A percentile compares a stretch with the other conserved stretches of the same genome.
phyloP scores from a whole-genome alignment of 768 basidiomycete species.

The Boletus rubropictus region DNA sequence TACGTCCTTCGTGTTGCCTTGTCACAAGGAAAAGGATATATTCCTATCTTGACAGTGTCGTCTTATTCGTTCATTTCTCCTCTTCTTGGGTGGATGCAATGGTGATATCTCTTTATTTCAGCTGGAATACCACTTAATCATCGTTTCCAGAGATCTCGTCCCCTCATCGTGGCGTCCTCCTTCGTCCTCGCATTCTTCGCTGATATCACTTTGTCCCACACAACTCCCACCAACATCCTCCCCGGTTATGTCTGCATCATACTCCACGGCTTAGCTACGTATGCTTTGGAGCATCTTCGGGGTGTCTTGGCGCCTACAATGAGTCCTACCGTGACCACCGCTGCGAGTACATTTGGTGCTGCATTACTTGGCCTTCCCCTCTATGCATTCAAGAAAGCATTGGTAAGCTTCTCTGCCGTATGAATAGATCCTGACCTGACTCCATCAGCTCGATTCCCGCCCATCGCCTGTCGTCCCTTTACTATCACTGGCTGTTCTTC shows the following conservation, averaged over 20 bases:
- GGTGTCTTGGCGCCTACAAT: conserved; percentile 52
- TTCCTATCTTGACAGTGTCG: conserved; percentile 42
- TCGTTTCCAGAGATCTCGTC: conserved; percentile 43
- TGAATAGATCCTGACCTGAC: conserved; percentile 5
- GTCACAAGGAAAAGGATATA: not conserved
- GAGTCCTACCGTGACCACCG: conserved; percentile 50
- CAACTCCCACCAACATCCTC: conserved; percentile 35
- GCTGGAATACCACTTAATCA: conserved; percentile 14
- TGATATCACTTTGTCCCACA: conserved; percentile 43
- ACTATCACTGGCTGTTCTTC: conserved; percentile 51
- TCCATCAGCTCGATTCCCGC: conserved; percentile 44
- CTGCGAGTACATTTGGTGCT: conserved; percentile 56
- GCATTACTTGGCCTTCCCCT: conserved; percentile 58
- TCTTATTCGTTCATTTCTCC: conserved; percentile 66
- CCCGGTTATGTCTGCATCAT: conserved; percentile 66
- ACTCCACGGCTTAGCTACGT: conserved; percentile 54
- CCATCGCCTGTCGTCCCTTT: conserved; percentile 51
- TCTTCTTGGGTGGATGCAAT: conserved; percentile 58
- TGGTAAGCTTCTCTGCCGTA: conserved; percentile 40
- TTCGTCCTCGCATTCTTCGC: conserved; percentile 51
- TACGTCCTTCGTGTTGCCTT: conserved; percentile 29
- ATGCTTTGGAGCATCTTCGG: conserved; percentile 57
- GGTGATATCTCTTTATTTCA: conserved; percentile 43
- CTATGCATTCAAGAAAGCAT: conserved; percentile 52
- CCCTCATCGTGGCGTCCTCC: conserved; percentile 42